A percentile compares a stretch with the other conserved stretches of the same genome.
Evolutionary conservation across 176 grass and related monocot species (phyloP).

Genomic region (Aegilops speltoides): DNA sequence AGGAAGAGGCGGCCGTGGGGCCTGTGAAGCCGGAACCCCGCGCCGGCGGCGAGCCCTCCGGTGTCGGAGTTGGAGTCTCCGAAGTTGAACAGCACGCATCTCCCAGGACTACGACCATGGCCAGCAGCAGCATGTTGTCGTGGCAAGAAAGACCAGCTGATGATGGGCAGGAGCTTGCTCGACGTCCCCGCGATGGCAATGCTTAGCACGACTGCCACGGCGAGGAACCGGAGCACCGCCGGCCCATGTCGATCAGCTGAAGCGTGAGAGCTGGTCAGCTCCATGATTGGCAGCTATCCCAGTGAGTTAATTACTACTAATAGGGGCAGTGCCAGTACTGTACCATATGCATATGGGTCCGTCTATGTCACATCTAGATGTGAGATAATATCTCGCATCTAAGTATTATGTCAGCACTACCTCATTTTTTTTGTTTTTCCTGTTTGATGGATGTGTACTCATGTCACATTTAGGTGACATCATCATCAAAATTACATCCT

Average conservation of each 20-base stretch:
- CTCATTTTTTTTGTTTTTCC: no score
- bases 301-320: background rate
- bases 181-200: background rate
- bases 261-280: background rate
- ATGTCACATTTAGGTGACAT: no score
- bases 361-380: no score
- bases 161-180: background rate
- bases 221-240: background rate
- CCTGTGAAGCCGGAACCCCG: constrained; percentile 32
- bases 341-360: background rate
- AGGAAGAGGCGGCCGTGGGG: constrained; percentile 56
- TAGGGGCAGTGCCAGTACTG: background rate
- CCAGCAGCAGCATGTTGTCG: background rate
- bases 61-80: constrained; percentile 75
- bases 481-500: no score
- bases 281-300: background rate
- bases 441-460: no score
- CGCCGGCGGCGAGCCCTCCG: constrained; percentile 41
- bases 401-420: no score
- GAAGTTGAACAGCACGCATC: constrained; percentile 62
- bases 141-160: background rate
- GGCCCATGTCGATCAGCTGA: background rate
- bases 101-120: background rate
- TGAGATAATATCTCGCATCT: no score
- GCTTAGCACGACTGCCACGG: background rate